These are phyloP conservation scores for Erigeron philadelphicus DNA, from an alignment of 140 eudicot species.

Conservation along the genomic window DNA sequence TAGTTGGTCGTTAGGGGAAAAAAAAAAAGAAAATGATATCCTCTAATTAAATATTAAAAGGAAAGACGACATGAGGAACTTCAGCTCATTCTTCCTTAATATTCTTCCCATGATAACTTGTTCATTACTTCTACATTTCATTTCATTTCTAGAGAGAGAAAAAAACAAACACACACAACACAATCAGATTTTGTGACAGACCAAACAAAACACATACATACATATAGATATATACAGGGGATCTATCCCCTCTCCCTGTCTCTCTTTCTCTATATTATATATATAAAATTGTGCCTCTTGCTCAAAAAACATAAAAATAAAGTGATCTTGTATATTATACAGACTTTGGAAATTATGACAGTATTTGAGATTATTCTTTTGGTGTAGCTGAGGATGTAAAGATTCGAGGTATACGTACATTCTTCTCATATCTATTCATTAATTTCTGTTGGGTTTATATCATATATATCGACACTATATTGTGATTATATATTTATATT, in stretches of 20 bases:
- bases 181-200: constrained; percentile 30
- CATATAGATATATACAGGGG: constrained; percentile 21
- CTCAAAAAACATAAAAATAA: constrained; percentile 6
- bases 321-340: constrained; percentile 31
- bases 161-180: background rate
- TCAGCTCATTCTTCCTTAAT: constrained; percentile 24
- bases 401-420: constrained; percentile 25
- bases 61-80: constrained; percentile 45
- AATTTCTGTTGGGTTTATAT: background rate
- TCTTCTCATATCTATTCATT: constrained; percentile 5
- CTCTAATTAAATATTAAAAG: background rate
- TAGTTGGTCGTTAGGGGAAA: no score
- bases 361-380: constrained; percentile 4
- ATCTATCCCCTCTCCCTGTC: constrained; percentile 31
- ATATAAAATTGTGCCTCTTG: constrained; percentile 11
- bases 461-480: no score
- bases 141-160: constrained; percentile 33
- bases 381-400: constrained; percentile 4
- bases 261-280: background rate
- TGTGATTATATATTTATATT: no score
- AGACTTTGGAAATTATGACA: constrained; percentile 26
- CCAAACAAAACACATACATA: constrained; percentile 5
- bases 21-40: no score
- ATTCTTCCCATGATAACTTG: no score
- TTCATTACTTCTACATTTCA: constrained; percentile 21